phyloP scores from a whole-genome alignment of 2,329 filamentous ascomycete species.

The Drechslerella stenobrocha region DNA sequence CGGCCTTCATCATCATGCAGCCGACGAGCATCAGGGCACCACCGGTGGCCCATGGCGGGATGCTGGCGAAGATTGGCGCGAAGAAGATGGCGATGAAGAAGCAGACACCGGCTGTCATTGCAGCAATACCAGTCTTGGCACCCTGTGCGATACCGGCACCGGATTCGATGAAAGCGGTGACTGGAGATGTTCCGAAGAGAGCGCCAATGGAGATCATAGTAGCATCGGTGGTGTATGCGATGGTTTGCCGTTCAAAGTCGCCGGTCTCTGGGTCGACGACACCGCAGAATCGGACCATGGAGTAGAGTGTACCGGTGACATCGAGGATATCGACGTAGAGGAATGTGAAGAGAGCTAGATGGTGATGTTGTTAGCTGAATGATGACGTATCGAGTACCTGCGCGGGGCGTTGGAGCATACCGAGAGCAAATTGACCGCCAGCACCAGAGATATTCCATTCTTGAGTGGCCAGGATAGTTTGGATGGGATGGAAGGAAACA shows the following conservation, averaged over 20 bases:
- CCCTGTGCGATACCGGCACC: conserved; percentile 87
- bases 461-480: conserved; percentile 69
- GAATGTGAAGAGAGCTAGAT: conserved; percentile 75
- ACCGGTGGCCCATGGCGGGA: conserved; percentile 85
- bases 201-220: conserved; percentile 77
- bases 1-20: conserved; percentile 79
- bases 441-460: conserved; percentile 72
- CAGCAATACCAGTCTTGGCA: conserved; percentile 80
- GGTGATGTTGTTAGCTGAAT: neutral
- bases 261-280: conserved; percentile 74
- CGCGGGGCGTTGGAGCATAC: conserved; percentile 44
- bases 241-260: conserved; percentile 81
- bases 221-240: conserved; percentile 83
- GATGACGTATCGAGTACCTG: too few species aligned
- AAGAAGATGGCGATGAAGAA: conserved; percentile 90
- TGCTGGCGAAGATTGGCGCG: conserved; percentile 85
- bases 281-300: conserved; percentile 82
- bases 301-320: conserved; percentile 81
- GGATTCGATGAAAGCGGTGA: conserved; percentile 86
- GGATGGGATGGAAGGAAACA: conserved; percentile 78
- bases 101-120: conserved; percentile 75
- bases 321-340: conserved; percentile 89
- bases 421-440: conserved; percentile 73
- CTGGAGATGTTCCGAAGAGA: conserved; percentile 74
- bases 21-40: conserved; percentile 86